Percentiles rank a stretch among this genome's conserved stretches.
These are phyloP conservation scores for Amanita jacksonii DNA, from an alignment of 768 basidiomycete species.

Conservation along the genomic window DNA sequence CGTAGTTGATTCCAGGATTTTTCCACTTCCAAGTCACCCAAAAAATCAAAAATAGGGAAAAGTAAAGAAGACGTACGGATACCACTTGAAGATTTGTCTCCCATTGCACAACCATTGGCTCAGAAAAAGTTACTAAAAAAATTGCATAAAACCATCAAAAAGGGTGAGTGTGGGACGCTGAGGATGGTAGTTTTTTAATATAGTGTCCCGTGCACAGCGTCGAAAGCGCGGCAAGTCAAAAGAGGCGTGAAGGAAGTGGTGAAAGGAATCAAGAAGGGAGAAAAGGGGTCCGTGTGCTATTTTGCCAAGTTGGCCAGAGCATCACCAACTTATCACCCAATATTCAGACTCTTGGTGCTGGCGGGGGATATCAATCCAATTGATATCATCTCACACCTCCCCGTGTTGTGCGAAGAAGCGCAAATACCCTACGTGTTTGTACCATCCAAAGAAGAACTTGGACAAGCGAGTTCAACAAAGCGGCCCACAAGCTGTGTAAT, in stretches of 20 bases:
- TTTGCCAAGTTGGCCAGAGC: neutral
- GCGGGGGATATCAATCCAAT: slow-evolving; percentile 97
- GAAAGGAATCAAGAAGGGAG: slow-evolving; percentile 94
- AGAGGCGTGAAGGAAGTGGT: slow-evolving; percentile 98
- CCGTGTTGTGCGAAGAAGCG: slow-evolving; percentile 90
- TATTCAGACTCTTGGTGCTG: slow-evolving; percentile 71
- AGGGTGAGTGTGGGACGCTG: slow-evolving; percentile 42
- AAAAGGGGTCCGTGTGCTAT: slow-evolving; percentile 66
- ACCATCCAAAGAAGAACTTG: slow-evolving; percentile 89
- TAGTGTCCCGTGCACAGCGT: slow-evolving; percentile 40
- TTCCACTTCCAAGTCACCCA: slow-evolving; percentile 28
- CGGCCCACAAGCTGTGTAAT: slow-evolving; percentile 97
- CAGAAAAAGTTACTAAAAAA: slow-evolving; percentile 91
- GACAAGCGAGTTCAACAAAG: slow-evolving; percentile 92
- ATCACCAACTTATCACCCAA: slow-evolving; percentile 1
- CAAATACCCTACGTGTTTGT: slow-evolving; percentile 87
- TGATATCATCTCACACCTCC: slow-evolving; percentile 97
- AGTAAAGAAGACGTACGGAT: slow-evolving; percentile 46
- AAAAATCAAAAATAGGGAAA: slow-evolving; percentile 57
- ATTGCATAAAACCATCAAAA: slow-evolving; percentile 90
- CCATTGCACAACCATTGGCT: slow-evolving; percentile 91
- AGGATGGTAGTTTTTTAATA: neutral
- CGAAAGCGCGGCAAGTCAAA: slow-evolving; percentile 91
- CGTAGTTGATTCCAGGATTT: neutral
- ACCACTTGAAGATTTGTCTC: slow-evolving; percentile 75